Conservation (phyloP, 345 rosid species). For the Ailanthus altissimus region DNA sequence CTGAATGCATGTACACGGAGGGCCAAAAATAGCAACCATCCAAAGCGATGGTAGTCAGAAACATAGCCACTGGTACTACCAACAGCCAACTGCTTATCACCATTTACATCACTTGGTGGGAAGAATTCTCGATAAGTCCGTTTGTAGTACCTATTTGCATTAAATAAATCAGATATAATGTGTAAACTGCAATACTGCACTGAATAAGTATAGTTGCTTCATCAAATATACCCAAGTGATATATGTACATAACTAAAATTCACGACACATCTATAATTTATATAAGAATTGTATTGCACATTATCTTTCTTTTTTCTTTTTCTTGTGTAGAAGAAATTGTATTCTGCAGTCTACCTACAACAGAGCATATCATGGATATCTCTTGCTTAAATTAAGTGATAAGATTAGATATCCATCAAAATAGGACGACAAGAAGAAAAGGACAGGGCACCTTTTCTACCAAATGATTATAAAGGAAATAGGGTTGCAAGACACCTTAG, state of each 20-base stretch:
- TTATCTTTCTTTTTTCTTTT: no score
- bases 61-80: slow-evolving; percentile 39
- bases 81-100: slow-evolving; percentile 44
- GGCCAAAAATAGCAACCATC: slow-evolving; percentile 92
- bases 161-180: slow-evolving; percentile 17
- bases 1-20: slow-evolving; percentile 84
- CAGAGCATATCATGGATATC: background rate
- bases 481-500: background rate
- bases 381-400: background rate
- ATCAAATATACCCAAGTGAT: background rate
- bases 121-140: slow-evolving; percentile 77
- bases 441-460: background rate
- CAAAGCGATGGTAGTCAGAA: slow-evolving; percentile 73
- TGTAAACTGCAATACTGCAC: background rate
- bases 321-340: no score
- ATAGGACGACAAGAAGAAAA: background rate
- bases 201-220: background rate
- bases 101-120: slow-evolving; percentile 47
- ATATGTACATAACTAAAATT: background rate
- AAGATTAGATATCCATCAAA: background rate
- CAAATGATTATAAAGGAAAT: background rate
- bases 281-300: background rate
- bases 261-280: background rate
- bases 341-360: slow-evolving; percentile 5
- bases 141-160: slow-evolving; percentile 67